phyloP scores from a whole-genome alignment of 108 stramenopile genomes.

The Cyclotella cryptica region DNA sequence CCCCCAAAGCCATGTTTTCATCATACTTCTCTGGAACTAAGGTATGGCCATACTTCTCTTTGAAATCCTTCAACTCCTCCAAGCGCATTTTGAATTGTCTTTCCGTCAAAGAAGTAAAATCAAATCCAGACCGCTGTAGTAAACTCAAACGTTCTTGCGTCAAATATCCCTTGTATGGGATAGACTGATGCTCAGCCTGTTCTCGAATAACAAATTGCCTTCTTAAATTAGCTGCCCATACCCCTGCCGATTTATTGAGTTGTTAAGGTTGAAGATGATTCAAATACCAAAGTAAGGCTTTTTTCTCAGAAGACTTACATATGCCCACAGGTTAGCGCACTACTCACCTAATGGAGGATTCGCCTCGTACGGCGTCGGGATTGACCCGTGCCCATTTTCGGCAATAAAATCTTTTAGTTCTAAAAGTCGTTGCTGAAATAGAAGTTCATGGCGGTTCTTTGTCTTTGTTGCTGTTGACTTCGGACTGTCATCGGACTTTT shows the following conservation, averaged over 20 bases:
- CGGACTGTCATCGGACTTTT: slow-evolving; percentile 2
- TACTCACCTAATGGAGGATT: slow-evolving; percentile 35
- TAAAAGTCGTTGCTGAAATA: slow-evolving; percentile 12
- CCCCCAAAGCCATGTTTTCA: slow-evolving; percentile 46
- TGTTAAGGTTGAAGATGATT: too few species aligned
- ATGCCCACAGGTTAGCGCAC: too few species aligned
- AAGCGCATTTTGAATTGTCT: slow-evolving; percentile 40
- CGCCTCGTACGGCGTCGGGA: slow-evolving; percentile 20
- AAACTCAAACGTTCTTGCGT: slow-evolving; percentile 26
- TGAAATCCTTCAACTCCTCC: slow-evolving; percentile 43
- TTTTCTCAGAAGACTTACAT: too few species aligned
- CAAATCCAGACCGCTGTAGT: slow-evolving; percentile 38
- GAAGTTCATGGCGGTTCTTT: neutral
- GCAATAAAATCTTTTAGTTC: slow-evolving; percentile 14
- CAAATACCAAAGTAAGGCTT: too few species aligned
- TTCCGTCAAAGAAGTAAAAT: slow-evolving; percentile 51
- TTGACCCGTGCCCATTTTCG: slow-evolving; percentile 20
- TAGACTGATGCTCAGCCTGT: slow-evolving; percentile 27
- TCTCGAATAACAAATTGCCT: slow-evolving; percentile 40
- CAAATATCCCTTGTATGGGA: slow-evolving; percentile 44
- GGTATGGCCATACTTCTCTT: slow-evolving; percentile 47
- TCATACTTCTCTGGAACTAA: slow-evolving; percentile 51
- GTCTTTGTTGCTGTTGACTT: neutral
- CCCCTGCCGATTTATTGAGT: neutral
- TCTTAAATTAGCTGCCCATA: slow-evolving; percentile 55